These are phyloP conservation scores for Physcomitrium patens DNA, from an alignment of 225 moss, liverwort and hornwort species.

Conservation along the genomic window DNA sequence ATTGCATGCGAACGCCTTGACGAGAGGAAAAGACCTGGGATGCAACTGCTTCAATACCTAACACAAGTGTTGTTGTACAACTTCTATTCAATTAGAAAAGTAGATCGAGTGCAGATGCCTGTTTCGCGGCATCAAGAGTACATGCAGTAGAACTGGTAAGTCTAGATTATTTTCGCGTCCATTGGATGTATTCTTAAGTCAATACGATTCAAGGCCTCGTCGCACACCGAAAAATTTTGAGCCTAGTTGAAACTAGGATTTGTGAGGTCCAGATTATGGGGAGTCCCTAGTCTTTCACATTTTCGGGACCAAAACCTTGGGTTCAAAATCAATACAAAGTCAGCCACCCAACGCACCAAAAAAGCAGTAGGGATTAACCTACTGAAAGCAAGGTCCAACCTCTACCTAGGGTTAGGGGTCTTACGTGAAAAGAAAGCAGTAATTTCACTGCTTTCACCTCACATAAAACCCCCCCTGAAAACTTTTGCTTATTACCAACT, in stretches of 20 bases:
- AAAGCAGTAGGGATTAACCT: conserved; percentile 36
- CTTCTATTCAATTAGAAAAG: background rate
- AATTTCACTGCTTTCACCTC: conserved; percentile 55
- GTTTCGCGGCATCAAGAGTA: background rate
- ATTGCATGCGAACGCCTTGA: no score
- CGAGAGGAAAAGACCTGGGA: no score
- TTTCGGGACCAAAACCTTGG: conserved; percentile 33
- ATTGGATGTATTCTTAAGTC: conserved; percentile 36
- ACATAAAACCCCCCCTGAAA: conserved; percentile 60
- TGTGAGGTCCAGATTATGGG: conserved; percentile 45
- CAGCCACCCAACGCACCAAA: conserved; percentile 45
- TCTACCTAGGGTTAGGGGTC: conserved; percentile 46
- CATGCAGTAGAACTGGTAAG: conserved; percentile 9
- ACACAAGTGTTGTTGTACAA: no score
- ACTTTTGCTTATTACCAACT: conserved; percentile 55
- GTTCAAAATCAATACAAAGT: conserved; percentile 35
- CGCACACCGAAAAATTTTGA: conserved; percentile 41
- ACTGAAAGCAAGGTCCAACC: conserved; percentile 32
- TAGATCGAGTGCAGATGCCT: background rate
- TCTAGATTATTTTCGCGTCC: conserved; percentile 40
- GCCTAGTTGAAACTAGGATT: conserved; percentile 39
- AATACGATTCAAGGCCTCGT: conserved; percentile 43
- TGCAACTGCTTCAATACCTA: no score
- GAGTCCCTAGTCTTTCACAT: conserved; percentile 33
- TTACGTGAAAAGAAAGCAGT: conserved; percentile 61